These are phyloP conservation scores for Drosera spatulata DNA, from an alignment of 179 eudicot genomes.

Conservation along the genomic window DNA sequence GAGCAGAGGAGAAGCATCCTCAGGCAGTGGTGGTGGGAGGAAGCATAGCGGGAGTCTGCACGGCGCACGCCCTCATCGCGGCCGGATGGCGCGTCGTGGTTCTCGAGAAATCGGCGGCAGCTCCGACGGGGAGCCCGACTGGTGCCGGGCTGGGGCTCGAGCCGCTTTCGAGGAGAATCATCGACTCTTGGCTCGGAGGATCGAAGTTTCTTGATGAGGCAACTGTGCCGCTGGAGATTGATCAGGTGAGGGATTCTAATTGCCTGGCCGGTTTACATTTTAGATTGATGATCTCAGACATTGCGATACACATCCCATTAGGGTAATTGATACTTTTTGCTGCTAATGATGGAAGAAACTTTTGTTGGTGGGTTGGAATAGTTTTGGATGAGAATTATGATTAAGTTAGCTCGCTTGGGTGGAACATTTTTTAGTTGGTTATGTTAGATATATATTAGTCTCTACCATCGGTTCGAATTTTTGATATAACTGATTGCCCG, in stretches of 20 bases:
- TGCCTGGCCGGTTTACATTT: too few relatives aligned
- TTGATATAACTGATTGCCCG: too few relatives aligned
- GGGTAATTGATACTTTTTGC: neutral
- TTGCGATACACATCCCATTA: neutral
- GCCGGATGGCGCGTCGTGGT: slow-evolving; percentile 48
- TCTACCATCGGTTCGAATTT: too few relatives aligned
- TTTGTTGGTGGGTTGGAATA: too few relatives aligned
- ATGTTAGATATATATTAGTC: too few relatives aligned
- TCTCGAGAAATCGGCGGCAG: slow-evolving; percentile 30
- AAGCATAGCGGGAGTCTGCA: slow-evolving; percentile 40
- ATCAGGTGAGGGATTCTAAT: slow-evolving; percentile 16
- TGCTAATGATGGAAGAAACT: too few relatives aligned
- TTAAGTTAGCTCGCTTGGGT: too few relatives aligned
- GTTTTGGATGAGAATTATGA: too few relatives aligned
- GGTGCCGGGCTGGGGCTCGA: slow-evolving; percentile 56
- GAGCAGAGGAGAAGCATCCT: neutral
- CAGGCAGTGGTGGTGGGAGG: slow-evolving; percentile 49
- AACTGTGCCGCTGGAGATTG: slow-evolving; percentile 36
- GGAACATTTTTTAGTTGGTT: too few relatives aligned
- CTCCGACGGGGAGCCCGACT: slow-evolving; percentile 37
- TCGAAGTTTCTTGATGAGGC: slow-evolving; percentile 13
- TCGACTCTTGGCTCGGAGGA: slow-evolving; percentile 24
- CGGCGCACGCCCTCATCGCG: slow-evolving; percentile 32
- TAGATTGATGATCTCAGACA: neutral
- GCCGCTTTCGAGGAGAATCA: slow-evolving; percentile 18